Conservation (phyloP, 768 basidiomycete genomes). For the Pleurotus salmoneostramineus region DNA sequence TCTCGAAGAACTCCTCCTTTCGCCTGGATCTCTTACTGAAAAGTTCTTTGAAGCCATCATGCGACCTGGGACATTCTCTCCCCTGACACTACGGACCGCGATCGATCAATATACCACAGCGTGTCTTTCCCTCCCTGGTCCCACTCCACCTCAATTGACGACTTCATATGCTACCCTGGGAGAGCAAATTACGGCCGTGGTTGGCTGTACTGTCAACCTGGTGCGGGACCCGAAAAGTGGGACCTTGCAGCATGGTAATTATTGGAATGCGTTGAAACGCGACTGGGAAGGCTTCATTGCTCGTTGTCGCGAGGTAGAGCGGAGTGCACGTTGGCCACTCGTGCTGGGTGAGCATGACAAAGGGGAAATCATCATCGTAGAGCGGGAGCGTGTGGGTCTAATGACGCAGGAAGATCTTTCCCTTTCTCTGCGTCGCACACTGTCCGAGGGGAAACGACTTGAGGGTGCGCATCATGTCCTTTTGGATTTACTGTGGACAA, state of each 20-base stretch:
- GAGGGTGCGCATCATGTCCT: conserved; percentile 53
- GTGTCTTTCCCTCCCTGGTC: conserved; percentile 62
- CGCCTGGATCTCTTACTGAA: conserved; percentile 67
- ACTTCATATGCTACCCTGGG: conserved; percentile 61
- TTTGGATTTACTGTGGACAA: conserved; percentile 58
- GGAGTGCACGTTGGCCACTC: conserved; percentile 78
- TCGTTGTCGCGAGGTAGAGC: conserved; percentile 86
- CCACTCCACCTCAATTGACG: conserved; percentile 52
- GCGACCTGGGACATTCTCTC: conserved; percentile 85
- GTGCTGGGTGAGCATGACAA: conserved; percentile 45
- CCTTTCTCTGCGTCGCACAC: conserved; percentile 48
- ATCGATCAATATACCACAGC: conserved; percentile 78
- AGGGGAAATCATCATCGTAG: conserved; percentile 57
- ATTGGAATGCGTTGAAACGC: conserved; percentile 80
- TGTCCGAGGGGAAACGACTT: conserved; percentile 35
- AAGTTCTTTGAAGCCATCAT: conserved; percentile 82
- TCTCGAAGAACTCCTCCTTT: conserved; percentile 78
- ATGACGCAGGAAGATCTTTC: conserved; percentile 67
- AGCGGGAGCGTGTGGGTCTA: conserved; percentile 72
- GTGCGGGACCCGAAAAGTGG: conserved; percentile 76
- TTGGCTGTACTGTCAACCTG: conserved; percentile 81
- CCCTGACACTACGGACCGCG: conserved; percentile 75
- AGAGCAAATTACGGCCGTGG: conserved; percentile 77
- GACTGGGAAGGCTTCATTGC: conserved; percentile 98
- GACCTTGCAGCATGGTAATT: conserved; percentile 70